Evolutionary conservation across 805 yeast genomes (phyloP).

Genomic region (Wickerhamomyces alni): DNA sequence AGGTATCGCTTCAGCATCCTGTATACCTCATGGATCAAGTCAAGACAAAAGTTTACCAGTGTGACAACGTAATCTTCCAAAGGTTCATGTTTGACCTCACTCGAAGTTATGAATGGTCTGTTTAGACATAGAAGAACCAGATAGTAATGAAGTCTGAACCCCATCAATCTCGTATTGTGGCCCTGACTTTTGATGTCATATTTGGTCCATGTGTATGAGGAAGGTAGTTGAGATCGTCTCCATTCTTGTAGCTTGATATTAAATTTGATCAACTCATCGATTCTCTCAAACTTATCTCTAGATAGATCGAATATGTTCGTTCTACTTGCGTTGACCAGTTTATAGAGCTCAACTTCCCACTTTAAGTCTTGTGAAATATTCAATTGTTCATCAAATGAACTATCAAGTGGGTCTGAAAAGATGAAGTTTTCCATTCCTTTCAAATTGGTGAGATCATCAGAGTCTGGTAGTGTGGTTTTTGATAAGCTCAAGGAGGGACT

Average conservation of each 20-base stretch:
- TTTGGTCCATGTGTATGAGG: neutral
- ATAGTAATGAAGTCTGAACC: neutral
- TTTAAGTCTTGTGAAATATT: neutral
- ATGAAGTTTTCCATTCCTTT: neutral
- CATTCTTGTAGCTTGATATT: neutral
- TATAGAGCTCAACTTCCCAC: neutral
- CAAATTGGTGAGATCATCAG: neutral
- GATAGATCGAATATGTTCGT: too few relatives aligned
- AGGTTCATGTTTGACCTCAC: neutral
- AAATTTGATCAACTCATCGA: neutral
- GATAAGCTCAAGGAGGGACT: neutral
- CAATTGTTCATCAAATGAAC: neutral
- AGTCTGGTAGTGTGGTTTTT: neutral
- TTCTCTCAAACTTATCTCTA: neutral
- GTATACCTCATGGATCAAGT: neutral
- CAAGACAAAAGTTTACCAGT: neutral
- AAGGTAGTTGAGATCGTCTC: too few relatives aligned
- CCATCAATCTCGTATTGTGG: neutral
- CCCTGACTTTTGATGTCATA: neutral
- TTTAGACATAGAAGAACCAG: neutral
- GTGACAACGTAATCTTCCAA: too few relatives aligned
- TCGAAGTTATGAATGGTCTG: neutral
- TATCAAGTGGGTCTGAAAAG: neutral
- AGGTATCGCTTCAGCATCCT: neutral
- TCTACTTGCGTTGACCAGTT: neutral